phyloP scores from a whole-genome alignment of 768 basidiomycete species.

The Lactifluus echinatus region DNA sequence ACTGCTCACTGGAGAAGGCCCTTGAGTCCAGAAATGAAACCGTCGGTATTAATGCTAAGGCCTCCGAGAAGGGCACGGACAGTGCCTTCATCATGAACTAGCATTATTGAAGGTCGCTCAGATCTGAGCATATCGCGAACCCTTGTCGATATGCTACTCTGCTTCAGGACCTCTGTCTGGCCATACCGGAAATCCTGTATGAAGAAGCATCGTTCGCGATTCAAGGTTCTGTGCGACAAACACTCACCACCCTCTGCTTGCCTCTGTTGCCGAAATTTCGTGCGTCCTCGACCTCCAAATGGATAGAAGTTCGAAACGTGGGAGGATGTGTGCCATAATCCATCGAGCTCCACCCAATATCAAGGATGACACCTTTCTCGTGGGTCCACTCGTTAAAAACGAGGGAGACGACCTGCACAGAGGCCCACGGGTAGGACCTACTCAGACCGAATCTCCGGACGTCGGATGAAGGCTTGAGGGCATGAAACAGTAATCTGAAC shows the following conservation, averaged over 20 bases:
- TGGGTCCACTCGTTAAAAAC: constrained; percentile 17
- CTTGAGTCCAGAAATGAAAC: constrained; percentile 5
- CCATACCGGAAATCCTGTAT: constrained; percentile 10
- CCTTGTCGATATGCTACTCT: neutral
- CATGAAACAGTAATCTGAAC: constrained; percentile 10
- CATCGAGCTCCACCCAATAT: constrained; percentile 16
- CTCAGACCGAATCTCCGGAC: constrained; percentile 12
- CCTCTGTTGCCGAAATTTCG: constrained; percentile 12
- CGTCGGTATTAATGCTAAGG: constrained; percentile 1
- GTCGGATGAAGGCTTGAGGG: constrained; percentile 4
- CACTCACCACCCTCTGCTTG: constrained; percentile 8
- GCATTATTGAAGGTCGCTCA: constrained; percentile 6
- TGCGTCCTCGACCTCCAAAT: constrained; percentile 9
- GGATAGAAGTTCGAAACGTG: constrained; percentile 4
- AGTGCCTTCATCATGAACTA: constrained; percentile 9
- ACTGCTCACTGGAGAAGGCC: constrained; percentile 9
- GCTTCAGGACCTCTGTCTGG: constrained; percentile 8
- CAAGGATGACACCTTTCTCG: constrained; percentile 13
- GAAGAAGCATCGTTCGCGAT: neutral
- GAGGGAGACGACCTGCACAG: constrained; percentile 6
- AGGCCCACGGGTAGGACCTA: constrained; percentile 1
- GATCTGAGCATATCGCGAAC: constrained; percentile 4
- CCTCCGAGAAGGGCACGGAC: neutral
- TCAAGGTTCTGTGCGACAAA: neutral
- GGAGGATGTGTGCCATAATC: constrained; percentile 1